A percentile compares a stretch with the other conserved stretches of the same genome.
Evolutionary conservation across 2,329 filamentous ascomycete species (phyloP).

Genomic region (Aureobasidium sp.): DNA sequence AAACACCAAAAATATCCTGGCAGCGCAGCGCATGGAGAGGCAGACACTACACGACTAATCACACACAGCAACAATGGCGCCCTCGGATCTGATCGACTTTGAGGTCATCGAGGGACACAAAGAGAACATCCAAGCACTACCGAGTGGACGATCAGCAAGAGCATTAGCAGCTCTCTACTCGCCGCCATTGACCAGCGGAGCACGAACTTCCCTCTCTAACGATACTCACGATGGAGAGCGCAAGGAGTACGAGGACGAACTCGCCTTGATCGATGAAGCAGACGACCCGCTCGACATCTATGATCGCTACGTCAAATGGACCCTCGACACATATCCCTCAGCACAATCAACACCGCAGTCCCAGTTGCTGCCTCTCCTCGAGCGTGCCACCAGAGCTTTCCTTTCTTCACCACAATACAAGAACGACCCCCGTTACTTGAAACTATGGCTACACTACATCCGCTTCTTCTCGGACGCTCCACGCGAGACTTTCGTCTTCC

Average conservation of each 20-base stretch:
- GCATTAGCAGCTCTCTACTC: slow-evolving; percentile 80
- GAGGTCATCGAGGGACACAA: slow-evolving; percentile 94
- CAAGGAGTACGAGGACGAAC: slow-evolving; percentile 77
- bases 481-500: slow-evolving; percentile 84
- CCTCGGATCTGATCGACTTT: slow-evolving; percentile 54
- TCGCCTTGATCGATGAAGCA: slow-evolving; percentile 70
- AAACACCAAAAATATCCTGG: not conserved
- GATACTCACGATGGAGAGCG: slow-evolving; percentile 74
- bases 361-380: slow-evolving; percentile 80
- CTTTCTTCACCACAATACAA: slow-evolving; percentile 81
- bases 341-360: slow-evolving; percentile 87
- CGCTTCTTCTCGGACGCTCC: slow-evolving; percentile 88
- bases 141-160: slow-evolving; percentile 79
- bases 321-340: slow-evolving; percentile 86
- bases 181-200: slow-evolving; percentile 32
- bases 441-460: slow-evolving; percentile 91
- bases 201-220: slow-evolving; percentile 42
- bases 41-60: not conserved
- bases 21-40: not conserved
- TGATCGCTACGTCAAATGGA: slow-evolving; percentile 97
- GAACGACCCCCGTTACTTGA: slow-evolving; percentile 89
- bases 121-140: slow-evolving; percentile 93
- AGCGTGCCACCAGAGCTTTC: slow-evolving; percentile 87
- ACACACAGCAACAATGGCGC: slow-evolving; percentile 25
- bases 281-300: slow-evolving; percentile 95